Base-by-base conservation (phyloP, 2,329 filamentous ascomycete species). In the Sclerotinia subarctica region DNA sequence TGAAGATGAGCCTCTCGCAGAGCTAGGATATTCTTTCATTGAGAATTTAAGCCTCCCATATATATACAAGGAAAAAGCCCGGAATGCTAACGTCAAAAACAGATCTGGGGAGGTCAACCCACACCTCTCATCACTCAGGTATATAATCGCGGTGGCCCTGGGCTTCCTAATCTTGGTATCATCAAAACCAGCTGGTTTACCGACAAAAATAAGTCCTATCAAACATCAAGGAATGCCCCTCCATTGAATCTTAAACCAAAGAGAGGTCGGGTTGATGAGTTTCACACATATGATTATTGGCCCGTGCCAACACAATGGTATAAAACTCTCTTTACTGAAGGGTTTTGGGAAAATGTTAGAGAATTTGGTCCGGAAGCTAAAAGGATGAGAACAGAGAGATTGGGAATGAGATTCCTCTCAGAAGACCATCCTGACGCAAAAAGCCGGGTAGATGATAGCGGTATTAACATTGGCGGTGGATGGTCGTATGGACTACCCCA, bases 11-110 rank as follows among this genome's bases (percentile, higher is more conserved):
- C 63, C 51, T 44, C 51, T 65, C 15, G 49, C 63, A 6, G 63
- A 65, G 13, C 38, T 65, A 24, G 63, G 63, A 35, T 65, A 65
- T 17, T 65, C 63, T 1, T 57, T 65, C 32, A 57, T 56, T 56
- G 51, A 54, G 13, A 56, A 54, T 44, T 29, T 65, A n/a, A 44
- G 62, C 13, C 26, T 19, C 10, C 13, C 1, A 5, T 47, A 17
- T 4, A 5, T 47, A 17, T 4, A 6, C 8, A 17, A 19, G 2
- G 35, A 17, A 13, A 24, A 2, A n/a, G 3, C 2, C 11, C 15
- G 6, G 17, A 35, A 24, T 49, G 19, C 51, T 56, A 44, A 44
- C 19, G 19, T 24, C 17, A 35, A 24, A 5, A 65, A 47, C 8
- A 46, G 38, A 65, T 62, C 21, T 64, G 60, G 49, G 51, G 49